Conservation (phyloP, 2,329 filamentous ascomycete genomes). For the Pseudogymnoascus sp. region DNA sequence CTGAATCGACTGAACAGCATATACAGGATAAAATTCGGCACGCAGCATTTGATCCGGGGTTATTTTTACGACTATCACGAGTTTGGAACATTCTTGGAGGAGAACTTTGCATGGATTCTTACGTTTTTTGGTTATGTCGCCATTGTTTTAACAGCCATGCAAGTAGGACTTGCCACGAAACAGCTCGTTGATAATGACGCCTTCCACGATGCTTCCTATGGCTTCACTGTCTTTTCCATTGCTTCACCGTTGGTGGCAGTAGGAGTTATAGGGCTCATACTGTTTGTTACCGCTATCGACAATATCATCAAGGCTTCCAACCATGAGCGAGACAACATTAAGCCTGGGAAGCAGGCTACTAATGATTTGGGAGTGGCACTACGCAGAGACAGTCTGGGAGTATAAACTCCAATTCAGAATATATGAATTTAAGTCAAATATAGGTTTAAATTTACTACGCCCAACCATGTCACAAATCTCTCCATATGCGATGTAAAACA, state of each 20-base stretch:
- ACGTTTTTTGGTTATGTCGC: constrained; percentile 36
- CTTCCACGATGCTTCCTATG: constrained; percentile 40
- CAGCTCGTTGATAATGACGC: constrained; percentile 27
- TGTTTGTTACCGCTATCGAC: background rate
- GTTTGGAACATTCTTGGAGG: constrained; percentile 36
- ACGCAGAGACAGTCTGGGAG: background rate
- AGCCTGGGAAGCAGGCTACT: background rate
- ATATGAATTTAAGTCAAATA: no score
- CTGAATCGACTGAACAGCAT: constrained; percentile 27
- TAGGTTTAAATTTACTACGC: background rate
- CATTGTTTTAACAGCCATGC: constrained; percentile 43
- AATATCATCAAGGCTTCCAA: background rate
- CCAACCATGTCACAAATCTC: background rate
- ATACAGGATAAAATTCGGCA: constrained; percentile 13
- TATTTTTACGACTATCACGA: constrained; percentile 15
- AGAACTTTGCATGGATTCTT: constrained; percentile 37
- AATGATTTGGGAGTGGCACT: background rate
- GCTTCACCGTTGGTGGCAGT: constrained; percentile 31
- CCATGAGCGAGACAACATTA: background rate
- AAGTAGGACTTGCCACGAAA: constrained; percentile 38
- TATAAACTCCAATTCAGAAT: background rate
- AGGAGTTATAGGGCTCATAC: background rate
- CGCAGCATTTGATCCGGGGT: constrained; percentile 11
- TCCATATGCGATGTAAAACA: background rate
- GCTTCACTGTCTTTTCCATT: constrained; percentile 43